Conservation (phyloP, 495 filamentous ascomycete species). For the Neurospora sp. region DNA sequence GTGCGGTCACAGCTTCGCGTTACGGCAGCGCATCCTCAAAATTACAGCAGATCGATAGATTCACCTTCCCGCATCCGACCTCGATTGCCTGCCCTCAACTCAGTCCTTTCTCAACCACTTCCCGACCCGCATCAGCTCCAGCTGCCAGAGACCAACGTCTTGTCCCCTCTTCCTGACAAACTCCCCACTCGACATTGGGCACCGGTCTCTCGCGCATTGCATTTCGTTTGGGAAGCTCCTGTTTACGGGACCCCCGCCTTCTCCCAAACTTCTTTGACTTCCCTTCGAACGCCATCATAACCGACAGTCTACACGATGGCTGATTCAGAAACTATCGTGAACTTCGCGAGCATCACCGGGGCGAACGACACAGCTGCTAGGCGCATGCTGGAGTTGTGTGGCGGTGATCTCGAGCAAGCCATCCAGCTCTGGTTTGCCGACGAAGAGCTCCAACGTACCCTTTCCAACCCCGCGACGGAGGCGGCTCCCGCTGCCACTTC, state of each 20-base stretch:
- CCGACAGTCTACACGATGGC: slow-evolving; percentile 49
- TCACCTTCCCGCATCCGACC: background rate
- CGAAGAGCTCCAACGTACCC: slow-evolving; percentile 48
- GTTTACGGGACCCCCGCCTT: background rate
- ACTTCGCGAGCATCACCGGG: slow-evolving; percentile 63
- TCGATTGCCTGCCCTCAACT: background rate
- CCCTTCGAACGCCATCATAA: background rate
- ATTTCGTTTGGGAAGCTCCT: background rate
- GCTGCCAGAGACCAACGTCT: background rate
- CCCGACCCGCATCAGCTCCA: background rate
- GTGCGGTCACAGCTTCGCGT: background rate
- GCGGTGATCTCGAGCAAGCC: slow-evolving; percentile 73
- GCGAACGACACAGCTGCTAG: slow-evolving; percentile 50
- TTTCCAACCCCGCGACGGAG: slow-evolving; percentile 31
- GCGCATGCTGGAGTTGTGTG: slow-evolving; percentile 73
- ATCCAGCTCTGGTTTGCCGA: slow-evolving; percentile 85
- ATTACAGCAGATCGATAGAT: background rate
- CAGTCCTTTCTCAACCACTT: background rate
- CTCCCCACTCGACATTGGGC: background rate
- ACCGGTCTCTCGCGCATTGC: background rate
- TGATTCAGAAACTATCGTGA: slow-evolving; percentile 38
- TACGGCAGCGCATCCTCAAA: background rate
- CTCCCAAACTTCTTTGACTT: background rate
- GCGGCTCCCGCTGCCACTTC: slow-evolving; percentile 16
- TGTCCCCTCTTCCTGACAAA: background rate